phyloP scores from a whole-genome alignment of 1,284 basidiomycete genomes.

The Taiwanofungus camphoratus region DNA sequence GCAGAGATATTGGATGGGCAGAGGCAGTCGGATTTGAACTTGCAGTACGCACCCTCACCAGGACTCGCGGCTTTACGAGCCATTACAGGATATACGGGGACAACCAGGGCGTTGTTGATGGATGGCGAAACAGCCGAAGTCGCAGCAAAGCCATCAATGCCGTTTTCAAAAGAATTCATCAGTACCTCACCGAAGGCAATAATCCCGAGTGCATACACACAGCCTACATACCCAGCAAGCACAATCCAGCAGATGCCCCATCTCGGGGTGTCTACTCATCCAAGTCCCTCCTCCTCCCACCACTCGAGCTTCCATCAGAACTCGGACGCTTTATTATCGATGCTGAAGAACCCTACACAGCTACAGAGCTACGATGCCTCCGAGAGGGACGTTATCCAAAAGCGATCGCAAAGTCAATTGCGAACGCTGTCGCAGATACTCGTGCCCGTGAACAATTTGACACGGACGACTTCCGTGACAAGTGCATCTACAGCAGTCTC shows the following conservation, averaged over 20 bases:
- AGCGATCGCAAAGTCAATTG: not conserved
- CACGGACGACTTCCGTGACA: not conserved
- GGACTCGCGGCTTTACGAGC: not conserved
- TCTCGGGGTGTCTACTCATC: slow-evolving; percentile 30
- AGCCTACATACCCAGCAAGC: slow-evolving; percentile 21
- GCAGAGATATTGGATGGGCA: slow-evolving; percentile 22
- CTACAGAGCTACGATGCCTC: not conserved
- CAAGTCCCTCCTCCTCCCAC: slow-evolving; percentile 13
- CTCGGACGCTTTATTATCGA: slow-evolving; percentile 5
- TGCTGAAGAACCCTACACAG: not conserved
- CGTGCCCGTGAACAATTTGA: not conserved
- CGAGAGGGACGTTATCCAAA: not conserved
- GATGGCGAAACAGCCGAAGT: slow-evolving; percentile 21
- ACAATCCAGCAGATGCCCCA: slow-evolving; percentile 38
- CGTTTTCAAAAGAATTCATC: slow-evolving; percentile 21
- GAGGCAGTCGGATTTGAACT: slow-evolving; percentile 32
- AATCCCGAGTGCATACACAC: slow-evolving; percentile 3
- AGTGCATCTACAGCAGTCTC: not conserved
- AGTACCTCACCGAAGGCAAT: not conserved
- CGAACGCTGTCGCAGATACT: not conserved
- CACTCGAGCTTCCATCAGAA: slow-evolving; percentile 10
- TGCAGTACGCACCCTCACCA: slow-evolving; percentile 24
- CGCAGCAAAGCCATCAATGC: slow-evolving; percentile 18
- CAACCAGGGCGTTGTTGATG: slow-evolving; percentile 26
- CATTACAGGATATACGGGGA: slow-evolving; percentile 20